Base-by-base conservation (phyloP, 2,329 filamentous ascomycete species). In the Penicillium nordicum region DNA sequence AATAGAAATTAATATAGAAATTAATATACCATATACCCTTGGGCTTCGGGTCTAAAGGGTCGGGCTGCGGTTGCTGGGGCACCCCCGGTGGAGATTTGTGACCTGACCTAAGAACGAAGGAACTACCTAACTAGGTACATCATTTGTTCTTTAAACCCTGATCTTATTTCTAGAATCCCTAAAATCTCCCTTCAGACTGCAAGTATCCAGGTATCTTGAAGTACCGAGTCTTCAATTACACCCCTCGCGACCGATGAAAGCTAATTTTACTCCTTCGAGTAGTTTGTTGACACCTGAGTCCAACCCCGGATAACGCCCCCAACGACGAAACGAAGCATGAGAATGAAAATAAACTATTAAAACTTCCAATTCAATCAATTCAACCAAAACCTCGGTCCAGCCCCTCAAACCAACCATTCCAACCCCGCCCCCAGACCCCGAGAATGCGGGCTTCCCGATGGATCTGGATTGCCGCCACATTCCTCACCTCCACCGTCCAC, bases 361-460 rank as follows among this genome's bases (percentile, higher is more conserved):
- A 30, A 27, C 12, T 16, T 16, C 14, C 10, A 36, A 36, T 14
- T 16, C n/a, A 50, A 49, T 32, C 11, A 12, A 32, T 11, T 12
- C 25, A 45, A 44, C 27, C 11, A 4, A 45, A 14, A 10, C 11
- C 27, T 46, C 50, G 55, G 50, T 37, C 46, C 41, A 54, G 48
- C 18, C 8, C 27, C 42, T 6, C 30, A 36, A 43, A 16, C 27
- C 46, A 40, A 27, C 46, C 14, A 45, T 30, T 36, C 44, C 32
- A 36, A 49, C 41, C 55, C 30, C 38, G 23, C 38, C 18, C 23
- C 48, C 40, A 48, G 54, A 51, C 47, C 52, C 53, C 60, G 59
- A 70, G 59, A 64, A 75, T 75, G 72, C 74, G 67, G 62, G 50
- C 66, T 42, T 64, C 64, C 30, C 60, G 67, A 58, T 70, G 69